Evolutionary conservation across 129 eudicot genomes (phyloP), one percentile per base, ranked within the genome.

Genomic region (Flaveria sonorensis): DNA sequence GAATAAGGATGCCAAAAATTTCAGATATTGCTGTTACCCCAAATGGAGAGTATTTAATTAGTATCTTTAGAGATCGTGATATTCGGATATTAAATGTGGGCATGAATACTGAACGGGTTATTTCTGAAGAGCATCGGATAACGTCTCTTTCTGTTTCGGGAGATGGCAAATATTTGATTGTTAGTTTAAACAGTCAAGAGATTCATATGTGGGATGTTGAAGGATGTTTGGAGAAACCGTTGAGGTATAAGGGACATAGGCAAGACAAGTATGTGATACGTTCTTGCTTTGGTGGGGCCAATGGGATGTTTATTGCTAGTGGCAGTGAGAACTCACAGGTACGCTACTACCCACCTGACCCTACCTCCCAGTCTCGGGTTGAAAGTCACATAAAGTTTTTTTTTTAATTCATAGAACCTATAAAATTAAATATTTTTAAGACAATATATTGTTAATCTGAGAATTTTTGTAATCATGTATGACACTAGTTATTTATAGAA

Each of bases 281-380:
- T 14, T 91, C 97, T 47, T 94, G 97, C 83, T 94, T 94, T 78
- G 97, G 98, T 73, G 98, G 98, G 57, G 79, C 82, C 70, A 82
- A 94, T 63, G 84, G 90, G 59, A 48, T 66, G 57, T 91, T 90
- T 78, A 91, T 94, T 76, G 98, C 96, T 67, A 89, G 97, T 42
- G 98, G 98, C 64, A 94, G 97, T 78, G 98, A 94, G 75, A 86
- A 90, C 85, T 82, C 92, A 65, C 82, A 91, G 96, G 97, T 94
- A 85, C 68, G 50, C 71, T n/a, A 16, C 46, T 32, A 6, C 52
- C 52, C 71, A 23, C 15, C 51, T 45, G 50, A 9, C 14, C 24
- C 28, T 3, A 0, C 14, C 18, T 6, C 57, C 12, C 12, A 1
- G 2, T 63, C 26, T 28, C 20, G 19, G 43, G 2, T 40, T 39